Evolutionary conservation across 179 eudicot species (phyloP).

Genomic region (Nepenthes alata): DNA sequence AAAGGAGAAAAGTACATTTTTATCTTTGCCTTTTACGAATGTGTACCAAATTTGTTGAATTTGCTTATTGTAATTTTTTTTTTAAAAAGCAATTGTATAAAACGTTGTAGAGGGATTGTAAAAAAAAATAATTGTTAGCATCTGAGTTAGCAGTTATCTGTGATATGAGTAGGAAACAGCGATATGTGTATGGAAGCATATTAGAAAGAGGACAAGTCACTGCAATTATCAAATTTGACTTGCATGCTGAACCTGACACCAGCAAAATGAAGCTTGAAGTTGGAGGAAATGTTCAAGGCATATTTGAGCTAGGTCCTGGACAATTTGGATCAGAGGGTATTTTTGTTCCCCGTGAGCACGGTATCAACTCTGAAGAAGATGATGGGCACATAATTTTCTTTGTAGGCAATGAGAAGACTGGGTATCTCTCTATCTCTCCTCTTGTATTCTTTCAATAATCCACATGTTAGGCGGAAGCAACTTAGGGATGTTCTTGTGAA

Average conservation of each 20-base stretch:
- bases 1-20: too few relatives aligned
- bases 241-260: constrained; percentile 38
- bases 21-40: too few relatives aligned
- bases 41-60: too few relatives aligned
- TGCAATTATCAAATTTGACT: constrained; percentile 44
- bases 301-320: constrained; percentile 36
- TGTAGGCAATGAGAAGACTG: constrained; percentile 38
- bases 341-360: constrained; percentile 38
- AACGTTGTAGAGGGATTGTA: background rate
- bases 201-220: constrained; percentile 32
- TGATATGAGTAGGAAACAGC: constrained; percentile 31
- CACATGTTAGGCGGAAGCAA: background rate
- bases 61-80: background rate
- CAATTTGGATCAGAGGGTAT: constrained; percentile 52
- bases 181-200: constrained; percentile 36
- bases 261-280: constrained; percentile 37
- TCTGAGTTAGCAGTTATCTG: background rate
- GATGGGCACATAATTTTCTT: constrained; percentile 53
- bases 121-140: background rate
- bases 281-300: constrained; percentile 47
- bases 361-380: constrained; percentile 38
- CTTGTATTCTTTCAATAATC: background rate
- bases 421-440: constrained; percentile 18
- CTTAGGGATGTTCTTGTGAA: too few relatives aligned
- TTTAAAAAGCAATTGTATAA: too few relatives aligned